These are phyloP conservation scores for Solanum peruvianum DNA, from an alignment of 257 asterid species.

Conservation along the genomic window DNA sequence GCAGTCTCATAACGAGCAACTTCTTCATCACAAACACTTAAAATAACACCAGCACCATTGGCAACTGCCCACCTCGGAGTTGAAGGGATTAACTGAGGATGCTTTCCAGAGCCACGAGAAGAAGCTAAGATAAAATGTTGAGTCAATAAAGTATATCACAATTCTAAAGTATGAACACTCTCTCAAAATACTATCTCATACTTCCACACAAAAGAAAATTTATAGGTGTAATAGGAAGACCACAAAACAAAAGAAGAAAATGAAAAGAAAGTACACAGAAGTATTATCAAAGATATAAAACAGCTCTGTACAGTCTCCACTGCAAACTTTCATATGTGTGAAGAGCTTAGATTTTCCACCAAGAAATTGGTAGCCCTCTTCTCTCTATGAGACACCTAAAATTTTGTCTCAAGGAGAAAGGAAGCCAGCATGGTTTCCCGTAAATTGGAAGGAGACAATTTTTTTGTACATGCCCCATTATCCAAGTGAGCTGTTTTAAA, in stretches of 20 bases:
- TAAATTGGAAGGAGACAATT: not conserved
- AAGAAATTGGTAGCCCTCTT: not conserved
- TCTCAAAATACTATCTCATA: not conserved
- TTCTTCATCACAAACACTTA: slow-evolving; percentile 98
- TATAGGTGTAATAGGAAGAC: not conserved
- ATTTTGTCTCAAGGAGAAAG: not conserved
- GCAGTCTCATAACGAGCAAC: slow-evolving; percentile 97
- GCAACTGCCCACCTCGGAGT: slow-evolving; percentile 99
- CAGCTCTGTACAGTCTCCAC: not conserved
- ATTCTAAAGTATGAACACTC: not conserved
- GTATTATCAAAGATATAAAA: not conserved
- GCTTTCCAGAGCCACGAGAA: slow-evolving; percentile 98
- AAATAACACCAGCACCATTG: slow-evolving; percentile 98
- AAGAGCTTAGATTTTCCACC: not conserved
- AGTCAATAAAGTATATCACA: not conserved
- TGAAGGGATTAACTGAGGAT: slow-evolving; percentile 92
- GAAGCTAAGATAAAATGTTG: slow-evolving; percentile 42
- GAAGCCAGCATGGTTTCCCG: not conserved
- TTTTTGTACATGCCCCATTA: not conserved
- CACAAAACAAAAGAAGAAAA: not conserved
- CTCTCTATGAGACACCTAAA: not conserved
- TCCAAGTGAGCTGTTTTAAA: not conserved
- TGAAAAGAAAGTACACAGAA: not conserved
- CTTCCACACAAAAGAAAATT: not conserved
- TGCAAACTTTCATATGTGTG: not conserved